Base-by-base conservation (phyloP, 1,284 basidiomycete genomes). In the Melampsora larici-populina region DNA sequence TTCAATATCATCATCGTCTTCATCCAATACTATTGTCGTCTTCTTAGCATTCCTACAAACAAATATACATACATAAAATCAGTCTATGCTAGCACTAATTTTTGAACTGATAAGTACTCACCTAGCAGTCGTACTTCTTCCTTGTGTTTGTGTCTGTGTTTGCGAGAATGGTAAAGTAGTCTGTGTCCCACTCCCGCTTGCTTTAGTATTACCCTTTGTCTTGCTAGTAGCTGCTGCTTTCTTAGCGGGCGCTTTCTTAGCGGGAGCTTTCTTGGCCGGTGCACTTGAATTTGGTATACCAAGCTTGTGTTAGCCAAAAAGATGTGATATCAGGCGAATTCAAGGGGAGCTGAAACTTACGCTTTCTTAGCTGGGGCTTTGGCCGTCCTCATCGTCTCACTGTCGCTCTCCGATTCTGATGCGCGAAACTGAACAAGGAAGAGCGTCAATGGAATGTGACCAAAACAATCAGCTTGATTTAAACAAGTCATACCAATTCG, bases 301-400 rank as follows among this genome's bases (percentile, higher is more conserved):
- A 60, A 60, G n/a, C 58, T 15, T 13, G 36, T 31, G 48, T 65
- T 7, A 29, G 43, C 24, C 62, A 58, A 67, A 46, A 13, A 24
- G 2, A 29, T 18, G 21, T 18, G 55, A 24, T 21, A 58, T 55
- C 43, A 43, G 67, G 43, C 51, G n/a, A 17, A 49, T 33, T 43
- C 24, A 9, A 26, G 21, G 26, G 17, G 49, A 33, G 31, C 33
- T 60, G 1, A 26, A 17, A n/a, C 66, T 69, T 31, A 77, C 58
- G 81, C 81, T 73, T 81, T 79, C 72, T 81, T 81, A 1, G 79
- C 79, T 21, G 79, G 79, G 8, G 80, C 79, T 64, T 78, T 80
- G n/a, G 86, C 87, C 81, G 87, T 88, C 21, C 79, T 81, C 26
- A 78, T 70, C 13, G 78, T 36, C 15, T 63, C 33, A 70, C 68